Evolutionary conservation across 768 basidiomycete genomes (phyloP).

Genomic region (Macrocybe gigantea): DNA sequence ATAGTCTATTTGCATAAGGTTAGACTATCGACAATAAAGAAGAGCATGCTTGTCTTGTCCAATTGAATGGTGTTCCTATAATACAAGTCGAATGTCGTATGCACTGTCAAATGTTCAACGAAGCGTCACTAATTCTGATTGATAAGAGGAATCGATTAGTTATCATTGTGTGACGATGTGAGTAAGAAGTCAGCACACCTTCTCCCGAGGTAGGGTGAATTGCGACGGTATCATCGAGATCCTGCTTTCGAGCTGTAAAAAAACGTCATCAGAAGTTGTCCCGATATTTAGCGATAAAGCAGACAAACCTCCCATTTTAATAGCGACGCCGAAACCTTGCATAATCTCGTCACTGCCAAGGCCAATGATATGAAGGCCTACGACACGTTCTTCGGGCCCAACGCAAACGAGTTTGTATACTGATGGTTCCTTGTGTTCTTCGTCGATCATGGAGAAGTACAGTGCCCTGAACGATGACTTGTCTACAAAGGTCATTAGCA

Average conservation of each 20-base stretch:
- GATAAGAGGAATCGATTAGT: no score
- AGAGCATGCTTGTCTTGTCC: no score
- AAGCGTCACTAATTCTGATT: no score
- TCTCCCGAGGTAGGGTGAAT: constrained; percentile 88
- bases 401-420: constrained; percentile 87
- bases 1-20: no score
- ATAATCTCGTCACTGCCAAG: constrained; percentile 88
- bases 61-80: no score
- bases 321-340: constrained; percentile 95
- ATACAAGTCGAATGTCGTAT: no score
- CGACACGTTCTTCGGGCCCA: constrained; percentile 89
- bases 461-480: constrained; percentile 77
- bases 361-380: constrained; percentile 94
- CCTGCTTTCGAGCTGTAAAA: constrained; percentile 59
- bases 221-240: constrained; percentile 85
- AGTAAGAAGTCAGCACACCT: constrained; percentile 37
- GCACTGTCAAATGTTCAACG: no score
- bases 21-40: no score
- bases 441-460: constrained; percentile 88
- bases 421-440: constrained; percentile 92
- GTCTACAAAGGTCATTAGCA: constrained; percentile 37
- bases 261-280: background rate
- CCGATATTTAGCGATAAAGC: background rate
- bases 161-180: no score
- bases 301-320: constrained; percentile 81